phyloP scores from a whole-genome alignment of 2,329 filamentous ascomycete genomes.

The Truncatella angustata region DNA sequence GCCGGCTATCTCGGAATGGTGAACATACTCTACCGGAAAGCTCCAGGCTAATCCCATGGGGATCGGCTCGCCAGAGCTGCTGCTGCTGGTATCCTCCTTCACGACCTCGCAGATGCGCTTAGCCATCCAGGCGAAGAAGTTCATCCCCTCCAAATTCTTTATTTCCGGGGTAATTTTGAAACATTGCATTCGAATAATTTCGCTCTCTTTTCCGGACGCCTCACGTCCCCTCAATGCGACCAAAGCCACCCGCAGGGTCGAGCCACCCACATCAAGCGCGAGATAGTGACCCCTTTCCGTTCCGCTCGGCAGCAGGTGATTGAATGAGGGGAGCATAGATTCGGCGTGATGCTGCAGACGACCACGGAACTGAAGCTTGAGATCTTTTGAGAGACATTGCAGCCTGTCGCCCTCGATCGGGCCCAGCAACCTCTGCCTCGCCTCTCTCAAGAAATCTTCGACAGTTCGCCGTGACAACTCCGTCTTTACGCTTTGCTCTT shows the following conservation, averaged over 20 bases:
- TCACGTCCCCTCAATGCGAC: conserved; percentile 55
- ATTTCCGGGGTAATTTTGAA: conserved; percentile 56
- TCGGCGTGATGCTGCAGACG: conserved; percentile 50
- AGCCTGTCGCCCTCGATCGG: conserved; percentile 47
- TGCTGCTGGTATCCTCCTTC: conserved; percentile 36
- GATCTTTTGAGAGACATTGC: conserved; percentile 41
- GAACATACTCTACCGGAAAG: conserved; percentile 65
- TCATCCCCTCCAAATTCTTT: conserved; percentile 55
- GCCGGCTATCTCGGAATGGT: neutral
- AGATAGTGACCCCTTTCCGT: conserved; percentile 58
- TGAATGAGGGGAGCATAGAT: conserved; percentile 67
- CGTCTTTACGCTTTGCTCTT: conserved; percentile 21
- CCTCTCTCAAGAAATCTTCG: conserved; percentile 56
- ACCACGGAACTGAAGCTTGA: conserved; percentile 56
- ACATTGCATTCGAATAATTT: conserved; percentile 52
- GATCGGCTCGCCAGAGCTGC: conserved; percentile 41
- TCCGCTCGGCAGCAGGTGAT: conserved; percentile 61
- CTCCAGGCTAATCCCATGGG: conserved; percentile 66
- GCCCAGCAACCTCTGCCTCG: conserved; percentile 49
- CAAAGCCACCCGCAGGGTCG: conserved; percentile 63
- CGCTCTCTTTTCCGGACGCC: conserved; percentile 38
- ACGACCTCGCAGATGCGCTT: conserved; percentile 57
- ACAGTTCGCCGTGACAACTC: conserved; percentile 26
- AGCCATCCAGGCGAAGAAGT: conserved; percentile 70
- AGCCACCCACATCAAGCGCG: conserved; percentile 67